Base-by-base conservation (phyloP, 495 filamentous ascomycete genomes). In the Penicillium arizonense region DNA sequence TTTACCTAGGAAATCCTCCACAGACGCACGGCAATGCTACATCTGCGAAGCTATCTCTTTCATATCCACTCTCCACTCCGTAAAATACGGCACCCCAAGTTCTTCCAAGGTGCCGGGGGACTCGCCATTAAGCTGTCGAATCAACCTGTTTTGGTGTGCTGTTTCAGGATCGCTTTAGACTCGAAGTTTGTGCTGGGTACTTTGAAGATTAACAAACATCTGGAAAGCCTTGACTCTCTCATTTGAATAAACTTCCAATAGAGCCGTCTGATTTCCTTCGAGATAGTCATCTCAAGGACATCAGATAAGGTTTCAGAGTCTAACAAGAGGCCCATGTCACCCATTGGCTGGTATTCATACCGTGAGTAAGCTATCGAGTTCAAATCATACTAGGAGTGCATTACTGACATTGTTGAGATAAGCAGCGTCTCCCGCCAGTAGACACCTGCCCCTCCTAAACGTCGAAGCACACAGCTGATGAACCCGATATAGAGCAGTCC, bases 391-490 rank as follows among this genome's bases (percentile, higher is more conserved):
- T 33, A 11, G 39, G 21, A 24, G 20, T 10, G 3, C 16, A 41
- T 4, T 24, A 41, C 38, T 24, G 12, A n/a, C 39, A 11, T 54
- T 43, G 5, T 46, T 48, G 6, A 54, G 36, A 41, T 48, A 44
- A 28, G 44, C 44, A 13, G 52, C 52, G 24, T 54, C 52, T 7
- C 44, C 52, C 3, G 38, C 44, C 12, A 54, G 44, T 8, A 47
- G n/a, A 42, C 44, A 54, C 26, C 36, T 28, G n/a, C 52, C 52
- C 34, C 10, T 38, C 33, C 36, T 24, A 16, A 54, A 23, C 3
- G 44, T 54, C 7, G 43, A 33, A 28, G 52, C 37, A 20, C 44
- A 41, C 11, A 40, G 35, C 37, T 54, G 52, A 34, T 54, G 52
- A 13, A 39, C 26, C 0, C 52, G 43, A 33, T 54, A 54, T 5